Conservation (phyloP, 495 filamentous ascomycete genomes). For the Penicillium goetzii region DNA sequence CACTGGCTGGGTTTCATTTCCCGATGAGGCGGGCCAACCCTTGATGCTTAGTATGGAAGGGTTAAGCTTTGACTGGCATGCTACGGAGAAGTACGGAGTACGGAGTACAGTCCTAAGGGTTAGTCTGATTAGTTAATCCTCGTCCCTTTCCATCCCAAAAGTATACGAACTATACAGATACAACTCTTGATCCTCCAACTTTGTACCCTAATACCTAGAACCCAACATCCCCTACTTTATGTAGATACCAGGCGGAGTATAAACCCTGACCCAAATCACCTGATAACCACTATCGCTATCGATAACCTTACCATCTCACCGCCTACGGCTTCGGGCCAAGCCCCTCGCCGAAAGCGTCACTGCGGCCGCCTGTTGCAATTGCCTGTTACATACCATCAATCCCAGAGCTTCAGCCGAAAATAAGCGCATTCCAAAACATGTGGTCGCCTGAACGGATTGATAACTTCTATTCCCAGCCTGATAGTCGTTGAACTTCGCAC, state of each 20-base stretch:
- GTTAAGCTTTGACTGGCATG: background rate
- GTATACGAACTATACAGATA: background rate
- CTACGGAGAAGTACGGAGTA: too few relatives aligned
- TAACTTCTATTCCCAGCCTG: background rate
- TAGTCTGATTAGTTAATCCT: background rate
- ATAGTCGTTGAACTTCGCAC: background rate
- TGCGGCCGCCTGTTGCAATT: constrained; percentile 3
- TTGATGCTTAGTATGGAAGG: background rate
- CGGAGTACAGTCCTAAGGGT: too few relatives aligned
- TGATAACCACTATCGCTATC: constrained; percentile 29
- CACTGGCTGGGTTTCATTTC: constrained; percentile 8
- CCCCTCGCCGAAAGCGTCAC: constrained; percentile 38
- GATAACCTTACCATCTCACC: constrained; percentile 30
- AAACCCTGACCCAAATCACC: background rate
- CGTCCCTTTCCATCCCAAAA: background rate
- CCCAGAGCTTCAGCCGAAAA: constrained; percentile 2
- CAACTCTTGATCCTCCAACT: too few relatives aligned
- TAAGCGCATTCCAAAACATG: constrained; percentile 12
- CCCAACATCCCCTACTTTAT: too few relatives aligned
- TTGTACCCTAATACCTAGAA: too few relatives aligned
- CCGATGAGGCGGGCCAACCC: background rate
- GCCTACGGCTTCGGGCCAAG: constrained; percentile 23
- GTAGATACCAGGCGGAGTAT: background rate
- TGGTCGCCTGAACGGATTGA: background rate
- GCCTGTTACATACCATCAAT: constrained; percentile 12